Evolutionary conservation across 2,329 filamentous ascomycete genomes (phyloP).

Genomic region (Cercospora berteroae): DNA sequence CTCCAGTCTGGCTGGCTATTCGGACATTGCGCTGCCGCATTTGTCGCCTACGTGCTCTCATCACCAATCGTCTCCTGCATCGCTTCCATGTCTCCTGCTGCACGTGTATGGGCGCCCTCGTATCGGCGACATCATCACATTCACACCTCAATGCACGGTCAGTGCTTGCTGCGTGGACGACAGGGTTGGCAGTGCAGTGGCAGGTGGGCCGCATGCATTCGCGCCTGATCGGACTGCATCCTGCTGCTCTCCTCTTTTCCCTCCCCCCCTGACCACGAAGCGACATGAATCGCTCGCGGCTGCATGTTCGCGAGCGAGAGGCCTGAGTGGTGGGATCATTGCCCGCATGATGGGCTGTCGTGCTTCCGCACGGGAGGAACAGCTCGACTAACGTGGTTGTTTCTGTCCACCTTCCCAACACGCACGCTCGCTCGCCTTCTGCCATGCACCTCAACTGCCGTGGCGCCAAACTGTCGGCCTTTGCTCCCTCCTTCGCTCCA

Average conservation of each 20-base stretch:
- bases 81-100: not conserved
- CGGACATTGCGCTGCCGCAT: not conserved
- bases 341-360: not conserved
- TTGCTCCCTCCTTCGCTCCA: not conserved
- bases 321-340: not conserved
- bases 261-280: not conserved
- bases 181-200: not conserved
- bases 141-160: not conserved
- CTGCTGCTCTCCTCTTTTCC: not conserved
- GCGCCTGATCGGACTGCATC: not conserved
- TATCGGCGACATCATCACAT: conserved; percentile 4
- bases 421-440: not conserved
- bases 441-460: not conserved
- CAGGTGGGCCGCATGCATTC: not conserved
- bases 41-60: not conserved
- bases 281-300: not conserved
- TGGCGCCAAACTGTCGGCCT: not conserved
- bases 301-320: not conserved
- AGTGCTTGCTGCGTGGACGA: conserved; percentile 5
- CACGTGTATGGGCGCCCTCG: conserved; percentile 7
- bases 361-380: not conserved
- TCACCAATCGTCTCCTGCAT: not conserved
- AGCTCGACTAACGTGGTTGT: conserved; percentile 3
- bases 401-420: not conserved
- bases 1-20: not conserved